phyloP scores from a whole-genome alignment of 352 stramenopile species.

The Elongisporangium undulatum region DNA sequence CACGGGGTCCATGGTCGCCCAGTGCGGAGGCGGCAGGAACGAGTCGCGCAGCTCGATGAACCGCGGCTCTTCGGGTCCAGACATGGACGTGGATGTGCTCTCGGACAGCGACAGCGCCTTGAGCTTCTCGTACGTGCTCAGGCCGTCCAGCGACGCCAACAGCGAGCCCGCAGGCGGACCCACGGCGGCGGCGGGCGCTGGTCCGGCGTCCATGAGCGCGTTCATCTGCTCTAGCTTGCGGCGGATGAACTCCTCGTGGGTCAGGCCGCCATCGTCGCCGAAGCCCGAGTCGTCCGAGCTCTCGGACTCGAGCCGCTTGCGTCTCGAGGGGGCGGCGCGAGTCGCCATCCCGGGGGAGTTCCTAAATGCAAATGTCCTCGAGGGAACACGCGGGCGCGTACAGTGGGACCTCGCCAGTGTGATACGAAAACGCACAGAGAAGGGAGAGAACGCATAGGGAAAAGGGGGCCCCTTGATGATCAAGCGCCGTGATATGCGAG shows the following conservation, averaged over 20 bases:
- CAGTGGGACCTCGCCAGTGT: not conserved
- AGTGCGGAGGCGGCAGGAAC: slow-evolving; percentile 7
- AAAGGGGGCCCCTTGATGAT: not conserved
- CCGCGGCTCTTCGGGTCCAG: not conserved
- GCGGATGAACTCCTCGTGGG: slow-evolving; percentile 40
- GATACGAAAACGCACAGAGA: not conserved
- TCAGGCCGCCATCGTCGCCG: slow-evolving; percentile 36
- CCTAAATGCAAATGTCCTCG: not conserved
- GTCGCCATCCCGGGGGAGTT: slow-evolving; percentile 1
- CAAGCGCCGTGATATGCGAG: not conserved
- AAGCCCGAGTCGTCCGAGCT: slow-evolving; percentile 49
- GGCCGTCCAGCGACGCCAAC: slow-evolving; percentile 9
- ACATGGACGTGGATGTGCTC: slow-evolving; percentile 7
- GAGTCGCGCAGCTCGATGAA: slow-evolving; percentile 22
- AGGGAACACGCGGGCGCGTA: not conserved
- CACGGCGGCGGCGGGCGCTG: not conserved
- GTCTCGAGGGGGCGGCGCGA: not conserved
- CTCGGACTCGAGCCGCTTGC: slow-evolving; percentile 18
- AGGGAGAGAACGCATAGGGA: not conserved
- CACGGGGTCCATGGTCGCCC: not conserved
- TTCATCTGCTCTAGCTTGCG: slow-evolving; percentile 49
- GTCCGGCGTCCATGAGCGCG: slow-evolving; percentile 30
- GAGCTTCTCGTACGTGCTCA: slow-evolving; percentile 49
- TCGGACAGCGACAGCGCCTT: slow-evolving; percentile 43
- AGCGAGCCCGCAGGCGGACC: slow-evolving; percentile 2